phyloP scores from a whole-genome alignment of 306 rosid species.

The Begonia masoniana region DNA sequence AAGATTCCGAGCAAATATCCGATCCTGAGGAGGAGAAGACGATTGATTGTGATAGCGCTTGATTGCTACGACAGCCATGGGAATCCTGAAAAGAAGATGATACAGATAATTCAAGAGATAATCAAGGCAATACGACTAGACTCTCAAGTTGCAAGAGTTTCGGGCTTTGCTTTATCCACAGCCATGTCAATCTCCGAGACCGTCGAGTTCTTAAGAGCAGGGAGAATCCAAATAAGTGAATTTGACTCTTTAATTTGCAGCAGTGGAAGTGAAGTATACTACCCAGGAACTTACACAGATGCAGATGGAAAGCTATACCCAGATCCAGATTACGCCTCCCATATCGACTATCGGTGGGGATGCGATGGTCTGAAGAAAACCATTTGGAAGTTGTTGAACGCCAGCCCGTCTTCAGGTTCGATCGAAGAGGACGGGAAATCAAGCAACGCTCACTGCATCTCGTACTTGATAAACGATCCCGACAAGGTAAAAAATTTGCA shows the following conservation, averaged over 20 bases:
- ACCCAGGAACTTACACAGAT: slow-evolving; percentile 32
- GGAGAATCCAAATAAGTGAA: slow-evolving; percentile 32
- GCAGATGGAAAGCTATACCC: slow-evolving; percentile 43
- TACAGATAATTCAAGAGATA: slow-evolving; percentile 34
- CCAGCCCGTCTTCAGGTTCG: slow-evolving; percentile 10
- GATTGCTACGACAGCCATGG: slow-evolving; percentile 42
- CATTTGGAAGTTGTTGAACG: slow-evolving; percentile 35
- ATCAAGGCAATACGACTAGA: slow-evolving; percentile 37
- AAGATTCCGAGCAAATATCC: slow-evolving; percentile 39
- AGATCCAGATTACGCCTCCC: slow-evolving; percentile 51
- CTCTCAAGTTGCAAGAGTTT: slow-evolving; percentile 31
- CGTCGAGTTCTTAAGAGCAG: slow-evolving; percentile 34
- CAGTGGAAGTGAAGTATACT: slow-evolving; percentile 57
- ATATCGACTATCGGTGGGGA: slow-evolving; percentile 61
- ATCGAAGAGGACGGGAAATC: slow-evolving; percentile 38
- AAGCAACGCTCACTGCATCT: slow-evolving; percentile 49
- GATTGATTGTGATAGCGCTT: slow-evolving; percentile 49
- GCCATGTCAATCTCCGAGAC: slow-evolving; percentile 56
- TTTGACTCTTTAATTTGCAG: slow-evolving; percentile 53
- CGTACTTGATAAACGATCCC: slow-evolving; percentile 38
- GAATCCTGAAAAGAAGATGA: slow-evolving; percentile 36
- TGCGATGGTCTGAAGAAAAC: slow-evolving; percentile 52
- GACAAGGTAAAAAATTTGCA: slow-evolving; percentile 22
- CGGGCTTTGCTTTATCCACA: slow-evolving; percentile 51
- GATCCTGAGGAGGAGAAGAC: slow-evolving; percentile 37